These are phyloP conservation scores for Taiozyma onychis DNA, from an alignment of 1,139 yeast species.

Conservation along the genomic window DNA sequence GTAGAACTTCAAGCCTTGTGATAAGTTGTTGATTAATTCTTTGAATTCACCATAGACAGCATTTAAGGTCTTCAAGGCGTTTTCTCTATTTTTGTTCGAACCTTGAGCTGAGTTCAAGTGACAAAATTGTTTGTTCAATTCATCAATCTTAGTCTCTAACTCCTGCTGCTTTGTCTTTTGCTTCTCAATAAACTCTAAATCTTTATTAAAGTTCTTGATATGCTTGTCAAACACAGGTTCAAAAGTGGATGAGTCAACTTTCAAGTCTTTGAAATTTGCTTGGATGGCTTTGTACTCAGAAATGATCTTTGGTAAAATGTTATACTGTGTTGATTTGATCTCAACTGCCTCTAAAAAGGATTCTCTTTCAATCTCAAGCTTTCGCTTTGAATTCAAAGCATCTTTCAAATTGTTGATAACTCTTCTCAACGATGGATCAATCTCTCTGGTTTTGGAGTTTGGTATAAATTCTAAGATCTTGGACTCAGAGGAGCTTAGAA, in stretches of 20 bases:
- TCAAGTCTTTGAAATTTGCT: slow-evolving; percentile 25
- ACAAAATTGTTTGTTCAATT: slow-evolving; percentile 34
- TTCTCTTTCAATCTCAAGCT: slow-evolving; percentile 29
- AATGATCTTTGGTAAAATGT: slow-evolving; percentile 47
- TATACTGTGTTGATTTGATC: slow-evolving; percentile 40
- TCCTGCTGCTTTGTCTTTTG: slow-evolving; percentile 34
- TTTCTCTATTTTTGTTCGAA: slow-evolving; percentile 32
- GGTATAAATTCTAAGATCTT: slow-evolving; percentile 47
- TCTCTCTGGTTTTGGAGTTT: slow-evolving; percentile 33
- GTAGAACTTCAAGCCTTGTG: slow-evolving; percentile 70
- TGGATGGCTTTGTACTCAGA: slow-evolving; percentile 36
- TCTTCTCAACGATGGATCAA: slow-evolving; percentile 36
- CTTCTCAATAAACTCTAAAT: slow-evolving; percentile 25
- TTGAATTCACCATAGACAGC: slow-evolving; percentile 45
- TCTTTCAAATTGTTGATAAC: slow-evolving; percentile 40
- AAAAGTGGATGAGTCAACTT: slow-evolving; percentile 25
- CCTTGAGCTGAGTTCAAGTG: slow-evolving; percentile 12
- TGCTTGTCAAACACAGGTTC: slow-evolving; percentile 35
- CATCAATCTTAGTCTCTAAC: slow-evolving; percentile 40
- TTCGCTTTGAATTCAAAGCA: slow-evolving; percentile 26
- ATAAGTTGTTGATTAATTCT: slow-evolving; percentile 54
- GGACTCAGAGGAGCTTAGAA: slow-evolving; percentile 39
- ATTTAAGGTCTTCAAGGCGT: slow-evolving; percentile 50
- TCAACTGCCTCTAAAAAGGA: slow-evolving; percentile 38
- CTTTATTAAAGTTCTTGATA: slow-evolving; percentile 33